Evolutionary conservation across 495 filamentous ascomycete genomes (phyloP).

Genomic region (Aspergillus cristatus): DNA sequence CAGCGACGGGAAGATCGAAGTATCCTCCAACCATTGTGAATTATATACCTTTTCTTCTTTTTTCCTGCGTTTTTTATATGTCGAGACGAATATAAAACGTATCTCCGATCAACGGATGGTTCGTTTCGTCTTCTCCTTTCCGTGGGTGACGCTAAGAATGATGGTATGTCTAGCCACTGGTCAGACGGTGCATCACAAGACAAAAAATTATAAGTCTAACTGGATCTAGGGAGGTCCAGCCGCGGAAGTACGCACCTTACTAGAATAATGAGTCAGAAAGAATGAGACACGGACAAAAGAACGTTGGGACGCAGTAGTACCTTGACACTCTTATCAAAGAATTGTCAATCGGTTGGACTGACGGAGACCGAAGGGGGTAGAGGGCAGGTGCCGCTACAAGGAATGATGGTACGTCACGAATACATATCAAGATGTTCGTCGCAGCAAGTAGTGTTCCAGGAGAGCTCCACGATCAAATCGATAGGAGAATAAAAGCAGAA

Average conservation of each 20-base stretch:
- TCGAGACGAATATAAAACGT: too few relatives aligned
- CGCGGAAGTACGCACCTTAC: not conserved
- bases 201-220: too few relatives aligned
- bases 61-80: too few relatives aligned
- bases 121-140: too few relatives aligned
- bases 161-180: too few relatives aligned
- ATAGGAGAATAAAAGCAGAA: not conserved
- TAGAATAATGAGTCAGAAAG: not conserved
- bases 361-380: conserved; percentile 6
- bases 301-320: too few relatives aligned
- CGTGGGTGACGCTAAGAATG: too few relatives aligned
- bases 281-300: not conserved
- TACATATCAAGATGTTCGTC: conserved; percentile 13
- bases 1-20: conserved; percentile 26
- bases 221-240: too few relatives aligned
- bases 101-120: too few relatives aligned
- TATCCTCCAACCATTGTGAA: conserved; percentile 32
- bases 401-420: conserved; percentile 23
- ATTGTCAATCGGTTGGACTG: too few relatives aligned
- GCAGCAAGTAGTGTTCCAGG: conserved; percentile 2
- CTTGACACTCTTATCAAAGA: too few relatives aligned
- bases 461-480: not conserved
- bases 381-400: conserved; percentile 15
- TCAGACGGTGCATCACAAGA: too few relatives aligned
- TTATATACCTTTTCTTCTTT: not conserved